Evolutionary conservation across 208 protist genomes (phyloP).

Genomic region (Leishmania braziliensis): DNA sequence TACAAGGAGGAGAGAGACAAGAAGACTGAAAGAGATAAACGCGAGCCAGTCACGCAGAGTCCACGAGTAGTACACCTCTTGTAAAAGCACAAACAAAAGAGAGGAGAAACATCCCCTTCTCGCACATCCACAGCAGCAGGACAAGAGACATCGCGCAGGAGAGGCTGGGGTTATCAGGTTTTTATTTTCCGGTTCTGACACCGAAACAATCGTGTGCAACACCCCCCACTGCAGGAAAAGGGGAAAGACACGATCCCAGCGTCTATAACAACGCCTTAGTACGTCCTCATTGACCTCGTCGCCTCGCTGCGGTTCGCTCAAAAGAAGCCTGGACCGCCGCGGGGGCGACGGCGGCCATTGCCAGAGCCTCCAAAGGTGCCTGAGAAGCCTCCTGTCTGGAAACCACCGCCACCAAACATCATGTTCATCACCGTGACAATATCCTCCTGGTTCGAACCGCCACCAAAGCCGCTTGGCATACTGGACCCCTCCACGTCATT

Average conservation of each 20-base stretch:
- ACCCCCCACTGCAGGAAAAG: neutral
- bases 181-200: neutral
- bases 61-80: neutral
- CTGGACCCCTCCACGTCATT: constrained; percentile 78
- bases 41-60: neutral
- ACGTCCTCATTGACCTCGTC: neutral
- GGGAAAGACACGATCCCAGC: neutral
- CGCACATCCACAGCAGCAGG: neutral
- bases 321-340: constrained; percentile 37
- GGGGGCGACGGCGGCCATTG: constrained; percentile 28
- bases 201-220: constrained; percentile 5
- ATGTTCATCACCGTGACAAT: constrained; percentile 62
- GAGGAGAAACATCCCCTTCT: neutral
- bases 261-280: neutral
- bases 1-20: neutral
- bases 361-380: constrained; percentile 23
- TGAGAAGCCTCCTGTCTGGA: constrained; percentile 13
- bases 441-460: constrained; percentile 36
- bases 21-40: neutral
- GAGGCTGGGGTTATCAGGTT: neutral
- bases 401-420: constrained; percentile 51
- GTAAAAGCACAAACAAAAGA: neutral
- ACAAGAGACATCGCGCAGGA: neutral
- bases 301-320: neutral
- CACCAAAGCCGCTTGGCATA: constrained; percentile 30